These are phyloP conservation scores for Rhododendron kiyosumense DNA, from an alignment of 148 eudicot genomes.

Conservation along the genomic window DNA sequence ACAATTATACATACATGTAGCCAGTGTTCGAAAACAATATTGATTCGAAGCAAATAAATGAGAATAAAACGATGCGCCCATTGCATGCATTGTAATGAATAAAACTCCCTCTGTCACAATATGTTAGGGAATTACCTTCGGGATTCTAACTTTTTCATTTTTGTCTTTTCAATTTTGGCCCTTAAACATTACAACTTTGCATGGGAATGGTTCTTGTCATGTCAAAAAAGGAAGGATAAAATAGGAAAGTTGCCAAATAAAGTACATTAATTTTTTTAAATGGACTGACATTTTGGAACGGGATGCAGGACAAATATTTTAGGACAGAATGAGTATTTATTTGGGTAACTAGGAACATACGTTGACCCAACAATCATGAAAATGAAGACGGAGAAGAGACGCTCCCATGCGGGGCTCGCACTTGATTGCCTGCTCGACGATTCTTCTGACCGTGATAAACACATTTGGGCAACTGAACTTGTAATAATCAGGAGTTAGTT, in stretches of 20 bases:
- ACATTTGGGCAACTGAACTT: constrained; percentile 1
- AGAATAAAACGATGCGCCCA: neutral
- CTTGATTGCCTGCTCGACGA: constrained; percentile 25
- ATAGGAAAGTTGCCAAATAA: too few relatives aligned
- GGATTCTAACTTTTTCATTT: too few relatives aligned
- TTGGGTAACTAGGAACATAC: constrained; percentile 20
- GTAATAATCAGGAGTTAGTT: constrained; percentile 10
- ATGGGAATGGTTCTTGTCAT: neutral
- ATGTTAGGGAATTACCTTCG: too few relatives aligned
- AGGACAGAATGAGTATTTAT: neutral
- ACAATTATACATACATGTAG: neutral
- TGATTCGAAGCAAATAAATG: neutral
- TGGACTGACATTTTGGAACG: too few relatives aligned
- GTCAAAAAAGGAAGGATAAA: too few relatives aligned
- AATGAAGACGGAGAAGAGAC: constrained; percentile 48
- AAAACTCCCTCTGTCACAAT: too few relatives aligned
- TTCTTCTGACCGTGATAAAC: neutral
- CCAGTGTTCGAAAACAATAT: neutral
- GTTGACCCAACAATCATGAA: constrained; percentile 59
- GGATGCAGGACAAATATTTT: too few relatives aligned
- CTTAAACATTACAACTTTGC: too few relatives aligned
- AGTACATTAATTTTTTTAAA: too few relatives aligned
- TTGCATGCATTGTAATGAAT: neutral
- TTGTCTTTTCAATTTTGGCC: too few relatives aligned
- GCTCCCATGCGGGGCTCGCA: constrained; percentile 54